Evolutionary conservation across 83 land plant species (phyloP).

Genomic region (Picea abies): DNA sequence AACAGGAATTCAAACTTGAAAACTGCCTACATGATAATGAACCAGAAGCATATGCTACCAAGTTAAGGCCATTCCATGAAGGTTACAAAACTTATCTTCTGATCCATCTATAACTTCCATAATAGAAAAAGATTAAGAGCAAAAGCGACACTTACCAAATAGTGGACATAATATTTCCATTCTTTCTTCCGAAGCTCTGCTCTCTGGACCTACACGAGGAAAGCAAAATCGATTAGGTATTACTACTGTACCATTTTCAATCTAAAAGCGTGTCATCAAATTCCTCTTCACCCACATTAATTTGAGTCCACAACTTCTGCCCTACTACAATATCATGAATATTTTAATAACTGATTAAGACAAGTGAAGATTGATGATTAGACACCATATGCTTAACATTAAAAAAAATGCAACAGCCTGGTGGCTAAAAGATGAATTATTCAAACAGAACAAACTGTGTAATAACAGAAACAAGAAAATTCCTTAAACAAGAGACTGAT

Average conservation of each 20-base stretch:
- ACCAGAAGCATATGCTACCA: not conserved
- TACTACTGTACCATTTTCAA: not conserved
- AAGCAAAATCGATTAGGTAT: not conserved
- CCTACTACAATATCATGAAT: not conserved
- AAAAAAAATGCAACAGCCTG: too few species aligned
- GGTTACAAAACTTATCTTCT: not conserved
- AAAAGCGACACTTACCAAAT: constrained; percentile 62
- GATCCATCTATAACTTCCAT: not conserved
- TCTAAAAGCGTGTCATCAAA: not conserved
- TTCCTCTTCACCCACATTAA: not conserved
- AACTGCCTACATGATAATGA: too few species aligned
- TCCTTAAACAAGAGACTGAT: not conserved
- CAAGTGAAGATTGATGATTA: too few species aligned
- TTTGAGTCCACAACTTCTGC: not conserved
- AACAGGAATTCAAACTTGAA: too few species aligned
- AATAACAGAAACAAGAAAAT: not conserved
- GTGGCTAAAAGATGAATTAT: too few species aligned
- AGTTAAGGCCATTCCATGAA: not conserved
- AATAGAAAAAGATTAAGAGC: not conserved
- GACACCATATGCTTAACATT: too few species aligned
- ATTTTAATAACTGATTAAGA: not conserved
- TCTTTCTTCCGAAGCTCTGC: constrained; percentile 76
- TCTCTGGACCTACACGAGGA: constrained; percentile 59
- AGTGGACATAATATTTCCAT: constrained; percentile 89
- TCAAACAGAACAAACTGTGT: too few species aligned